Percentiles rank a stretch among this genome's conserved stretches.
phyloP scores from a whole-genome alignment of 345 rosid genomes.

The Eutrema heterophyllum region DNA sequence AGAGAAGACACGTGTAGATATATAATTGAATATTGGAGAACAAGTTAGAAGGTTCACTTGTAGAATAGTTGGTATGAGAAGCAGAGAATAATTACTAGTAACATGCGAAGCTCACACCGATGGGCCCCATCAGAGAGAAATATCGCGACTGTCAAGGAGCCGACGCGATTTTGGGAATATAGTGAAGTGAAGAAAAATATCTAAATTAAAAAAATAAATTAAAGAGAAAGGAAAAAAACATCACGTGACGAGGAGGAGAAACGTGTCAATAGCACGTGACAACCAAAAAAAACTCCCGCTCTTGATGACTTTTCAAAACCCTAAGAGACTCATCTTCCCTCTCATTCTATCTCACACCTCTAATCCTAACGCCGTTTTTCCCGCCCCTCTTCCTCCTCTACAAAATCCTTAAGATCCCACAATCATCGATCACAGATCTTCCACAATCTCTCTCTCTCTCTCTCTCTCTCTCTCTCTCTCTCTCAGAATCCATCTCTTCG shows the following conservation, averaged over 20 bases:
- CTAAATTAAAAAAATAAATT: neutral
- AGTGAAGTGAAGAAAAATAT: neutral
- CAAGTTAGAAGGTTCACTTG: constrained; percentile 9
- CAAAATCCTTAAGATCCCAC: constrained; percentile 15
- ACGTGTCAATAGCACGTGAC: constrained; percentile 2
- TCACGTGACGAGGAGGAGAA: constrained; percentile 4
- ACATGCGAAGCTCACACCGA: neutral
- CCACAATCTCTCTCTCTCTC: neutral
- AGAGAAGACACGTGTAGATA: neutral
- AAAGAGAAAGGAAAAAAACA: neutral
- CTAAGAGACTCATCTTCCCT: constrained; percentile 15
- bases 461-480: neutral
- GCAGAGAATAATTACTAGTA: neutral
- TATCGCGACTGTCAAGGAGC: neutral
- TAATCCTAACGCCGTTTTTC: constrained; percentile 24
- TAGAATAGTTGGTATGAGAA: neutral
- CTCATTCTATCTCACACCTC: constrained; percentile 8
- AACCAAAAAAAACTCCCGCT: constrained; percentile 18
- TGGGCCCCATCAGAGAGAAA: neutral
- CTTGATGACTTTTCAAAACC: constrained; percentile 19
- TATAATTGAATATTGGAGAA: neutral
- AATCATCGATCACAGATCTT: neutral
- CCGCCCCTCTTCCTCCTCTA: constrained; percentile 36
- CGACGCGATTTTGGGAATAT: neutral
- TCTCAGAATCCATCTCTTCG: neutral